A percentile compares a stretch with the other conserved stretches of the same genome.
Evolutionary conservation across 768 basidiomycete genomes (phyloP).

Genomic region (Russula compacta): DNA sequence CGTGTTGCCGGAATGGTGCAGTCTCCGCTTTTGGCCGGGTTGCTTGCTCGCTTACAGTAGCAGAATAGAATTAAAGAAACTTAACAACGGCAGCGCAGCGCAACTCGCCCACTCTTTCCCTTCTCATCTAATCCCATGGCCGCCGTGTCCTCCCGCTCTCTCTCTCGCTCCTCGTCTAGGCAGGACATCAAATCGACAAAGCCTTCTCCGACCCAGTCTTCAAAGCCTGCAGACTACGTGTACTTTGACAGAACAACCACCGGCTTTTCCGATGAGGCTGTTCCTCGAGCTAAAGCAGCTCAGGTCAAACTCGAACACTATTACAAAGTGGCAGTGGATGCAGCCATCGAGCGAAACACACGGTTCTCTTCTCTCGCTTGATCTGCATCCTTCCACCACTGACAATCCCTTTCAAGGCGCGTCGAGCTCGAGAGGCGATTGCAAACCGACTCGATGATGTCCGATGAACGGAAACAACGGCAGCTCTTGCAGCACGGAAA

Average conservation of each 20-base stretch:
- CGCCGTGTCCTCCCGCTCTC: slow-evolving; percentile 7
- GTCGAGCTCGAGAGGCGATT: slow-evolving; percentile 80
- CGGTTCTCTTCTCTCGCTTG: slow-evolving; percentile 38
- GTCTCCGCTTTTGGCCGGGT: background rate
- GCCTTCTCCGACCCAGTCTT: slow-evolving; percentile 21
- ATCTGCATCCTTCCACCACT: background rate
- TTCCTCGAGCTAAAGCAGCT: slow-evolving; percentile 79
- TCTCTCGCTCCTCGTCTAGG: slow-evolving; percentile 19
- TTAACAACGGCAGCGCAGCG: background rate
- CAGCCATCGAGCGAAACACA: slow-evolving; percentile 87
- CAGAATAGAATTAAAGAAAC: background rate
- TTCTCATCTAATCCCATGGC: slow-evolving; percentile 10
- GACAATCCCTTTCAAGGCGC: slow-evolving; percentile 43
- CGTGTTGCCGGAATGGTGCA: slow-evolving; percentile 1
- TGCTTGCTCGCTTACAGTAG: background rate
- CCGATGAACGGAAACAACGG: slow-evolving; percentile 80
- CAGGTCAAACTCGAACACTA: slow-evolving; percentile 95
- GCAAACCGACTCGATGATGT: slow-evolving; percentile 54
- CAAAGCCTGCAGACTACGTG: slow-evolving; percentile 69
- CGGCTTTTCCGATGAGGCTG: slow-evolving; percentile 71
- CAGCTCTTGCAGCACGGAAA: slow-evolving; percentile 77
- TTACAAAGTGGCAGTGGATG: slow-evolving; percentile 94
- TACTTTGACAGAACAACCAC: slow-evolving; percentile 79
- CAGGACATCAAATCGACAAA: slow-evolving; percentile 16
- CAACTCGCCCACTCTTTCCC: background rate